Conservation (phyloP, 331 rosid genomes). For the Prunus yedoensis region DNA sequence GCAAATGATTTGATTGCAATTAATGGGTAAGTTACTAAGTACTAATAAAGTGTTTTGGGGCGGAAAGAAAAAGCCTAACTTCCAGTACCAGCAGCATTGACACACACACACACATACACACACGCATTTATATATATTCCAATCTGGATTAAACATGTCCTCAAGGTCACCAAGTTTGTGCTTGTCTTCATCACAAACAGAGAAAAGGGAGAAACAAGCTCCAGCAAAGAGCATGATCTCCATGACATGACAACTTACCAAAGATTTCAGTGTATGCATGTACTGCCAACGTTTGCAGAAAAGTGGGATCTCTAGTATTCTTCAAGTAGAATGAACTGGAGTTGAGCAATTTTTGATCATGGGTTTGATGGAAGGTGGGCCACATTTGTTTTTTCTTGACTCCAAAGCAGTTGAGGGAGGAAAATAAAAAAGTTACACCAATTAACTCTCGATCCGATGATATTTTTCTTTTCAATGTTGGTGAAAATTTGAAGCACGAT, state of each 20-base stretch:
- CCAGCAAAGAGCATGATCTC: neutral
- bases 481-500: neutral
- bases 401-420: too few species aligned
- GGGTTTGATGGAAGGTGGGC: conserved; percentile 2
- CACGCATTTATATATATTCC: neutral
- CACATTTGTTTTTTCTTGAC: neutral
- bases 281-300: neutral
- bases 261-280: conserved; percentile 7
- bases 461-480: neutral
- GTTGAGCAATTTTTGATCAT: neutral
- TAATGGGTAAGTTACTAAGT: neutral
- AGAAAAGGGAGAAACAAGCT: neutral
- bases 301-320: conserved; percentile 8
- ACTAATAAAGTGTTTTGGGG: neutral
- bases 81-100: neutral
- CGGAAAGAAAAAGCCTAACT: conserved; percentile 9
- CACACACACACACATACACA: too few species aligned
- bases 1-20: conserved; percentile 3
- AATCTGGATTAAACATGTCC: conserved; percentile 9
- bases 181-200: conserved; percentile 9
- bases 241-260: conserved; percentile 13
- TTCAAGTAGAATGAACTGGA: neutral
- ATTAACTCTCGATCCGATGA: neutral
- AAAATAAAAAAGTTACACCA: neutral
- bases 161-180: conserved; percentile 5